A percentile compares a stretch with the other conserved stretches of the same genome.
Evolutionary conservation across 805 yeast genomes (phyloP).

Genomic region (Kurtzmaniella fragi): DNA sequence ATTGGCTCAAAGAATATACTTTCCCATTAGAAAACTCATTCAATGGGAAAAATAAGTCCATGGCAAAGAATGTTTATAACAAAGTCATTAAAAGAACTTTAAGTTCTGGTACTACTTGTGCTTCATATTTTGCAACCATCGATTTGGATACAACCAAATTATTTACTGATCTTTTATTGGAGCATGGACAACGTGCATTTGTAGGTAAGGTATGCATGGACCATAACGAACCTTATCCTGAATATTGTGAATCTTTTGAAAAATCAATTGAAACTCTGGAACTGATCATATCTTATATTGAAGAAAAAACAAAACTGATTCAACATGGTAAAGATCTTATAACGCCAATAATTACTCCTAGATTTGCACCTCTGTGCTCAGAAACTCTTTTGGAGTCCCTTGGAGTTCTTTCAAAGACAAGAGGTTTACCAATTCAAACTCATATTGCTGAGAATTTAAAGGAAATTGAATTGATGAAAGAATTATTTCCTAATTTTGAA

Average conservation of each 20-base stretch:
- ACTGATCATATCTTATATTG: conserved; percentile 36
- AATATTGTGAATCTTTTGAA: conserved; percentile 57
- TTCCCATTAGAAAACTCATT: conserved; percentile 82
- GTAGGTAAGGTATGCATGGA: conserved; percentile 96
- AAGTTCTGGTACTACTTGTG: conserved; percentile 82
- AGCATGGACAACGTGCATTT: conserved; percentile 77
- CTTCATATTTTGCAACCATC: conserved; percentile 86
- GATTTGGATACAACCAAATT: conserved; percentile 71
- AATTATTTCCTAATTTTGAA: conserved; percentile 65
- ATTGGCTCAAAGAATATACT: conserved; percentile 85
- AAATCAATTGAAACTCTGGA: conserved; percentile 52
- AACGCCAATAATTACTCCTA: conserved; percentile 79
- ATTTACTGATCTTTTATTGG: conserved; percentile 66
- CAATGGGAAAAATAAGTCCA: conserved; percentile 33
- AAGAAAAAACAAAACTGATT: not conserved
- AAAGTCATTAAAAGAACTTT: conserved; percentile 69
- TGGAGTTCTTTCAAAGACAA: conserved; percentile 48
- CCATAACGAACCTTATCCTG: conserved; percentile 59
- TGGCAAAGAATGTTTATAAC: conserved; percentile 60
- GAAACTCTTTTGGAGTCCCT: conserved; percentile 55
- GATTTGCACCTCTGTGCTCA: conserved; percentile 90
- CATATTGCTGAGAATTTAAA: conserved; percentile 79
- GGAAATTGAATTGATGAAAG: conserved; percentile 71
- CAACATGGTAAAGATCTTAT: conserved; percentile 34
- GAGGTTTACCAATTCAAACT: conserved; percentile 72